Base-by-base conservation (phyloP, 306 rosid genomes). In the Castanopsis chinensis region DNA sequence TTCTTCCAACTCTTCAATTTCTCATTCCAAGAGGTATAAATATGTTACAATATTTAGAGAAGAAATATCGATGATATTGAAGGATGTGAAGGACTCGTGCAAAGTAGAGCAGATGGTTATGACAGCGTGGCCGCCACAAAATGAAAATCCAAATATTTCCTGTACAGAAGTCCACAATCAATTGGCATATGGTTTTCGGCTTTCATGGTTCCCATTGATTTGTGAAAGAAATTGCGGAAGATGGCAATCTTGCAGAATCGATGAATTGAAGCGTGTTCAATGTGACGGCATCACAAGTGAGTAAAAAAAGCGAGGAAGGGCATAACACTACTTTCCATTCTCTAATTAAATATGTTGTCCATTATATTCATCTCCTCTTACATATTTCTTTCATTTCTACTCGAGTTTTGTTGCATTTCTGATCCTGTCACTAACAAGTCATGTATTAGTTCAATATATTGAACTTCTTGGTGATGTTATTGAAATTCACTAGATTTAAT, bases 181-280 rank as follows among this genome's bases (percentile, higher is more conserved):
- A 15, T 15, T 63, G 69, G 69, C 3, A 5, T 63, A 28, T 15
- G 69, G 69, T 15, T 63, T 63, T 63, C 7, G 1, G 20, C 37
- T 63, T 28, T 63, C 69, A 63, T 63, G 19, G 30, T 0, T 3
- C 27, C 5, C 0, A 23, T 9, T 7, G 0, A 3, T n/a, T 1
- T 58, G 64, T 58, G 15, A 2, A 4, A n/a, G 28, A 12, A 20
- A 9, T 4, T n/a, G 27, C 27, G 15, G 4, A 33, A 0, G 37
- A 33, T 0, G 0, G 1, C 1, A 0, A 1, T 0, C 0, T 58
- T 28, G 43, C 11, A 2, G 0, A 10, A 5, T 63, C 69, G 1
- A 17, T 14, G 69, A 6, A 7, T 11, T 19, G 19, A 27, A 27
- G 0, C 1, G 3, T 27, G 4, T 61, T 28, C 69, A 27, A 8